A percentile compares a stretch with the other conserved stretches of the same genome.
phyloP scores from a whole-genome alignment of 306 rosid species.

The Cucumis hystrix region DNA sequence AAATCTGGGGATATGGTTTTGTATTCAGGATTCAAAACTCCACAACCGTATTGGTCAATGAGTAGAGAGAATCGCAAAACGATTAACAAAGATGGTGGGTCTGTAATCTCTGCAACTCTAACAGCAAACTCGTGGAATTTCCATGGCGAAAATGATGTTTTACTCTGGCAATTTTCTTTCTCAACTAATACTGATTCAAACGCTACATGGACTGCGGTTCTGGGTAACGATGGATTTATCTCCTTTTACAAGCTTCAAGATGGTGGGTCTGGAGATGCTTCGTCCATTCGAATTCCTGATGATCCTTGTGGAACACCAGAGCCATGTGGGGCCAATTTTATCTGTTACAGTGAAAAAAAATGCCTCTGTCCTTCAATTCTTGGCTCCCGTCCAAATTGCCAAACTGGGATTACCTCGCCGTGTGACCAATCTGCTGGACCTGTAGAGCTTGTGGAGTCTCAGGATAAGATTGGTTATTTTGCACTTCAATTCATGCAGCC shows the following conservation, averaged over 20 bases:
- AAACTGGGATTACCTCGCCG: slow-evolving; percentile 41
- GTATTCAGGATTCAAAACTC: slow-evolving; percentile 41
- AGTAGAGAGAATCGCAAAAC: slow-evolving; percentile 40
- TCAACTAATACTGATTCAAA: slow-evolving; percentile 19
- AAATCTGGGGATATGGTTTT: slow-evolving; percentile 52
- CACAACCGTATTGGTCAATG: slow-evolving; percentile 85
- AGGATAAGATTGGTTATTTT: slow-evolving; percentile 46
- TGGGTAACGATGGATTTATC: slow-evolving; percentile 55
- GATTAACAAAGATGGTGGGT: slow-evolving; percentile 29
- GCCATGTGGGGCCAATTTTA: slow-evolving; percentile 48
- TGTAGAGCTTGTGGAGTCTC: slow-evolving; percentile 30
- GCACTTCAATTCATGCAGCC: slow-evolving; percentile 50
- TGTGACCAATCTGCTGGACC: slow-evolving; percentile 21
- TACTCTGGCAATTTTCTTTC: slow-evolving; percentile 59
- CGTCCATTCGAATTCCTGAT: slow-evolving; percentile 35
- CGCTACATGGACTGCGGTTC: slow-evolving; percentile 58
- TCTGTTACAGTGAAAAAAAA: slow-evolving; percentile 28
- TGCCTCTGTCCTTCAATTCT: slow-evolving; percentile 70
- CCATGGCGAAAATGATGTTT: slow-evolving; percentile 35
- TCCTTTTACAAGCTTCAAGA: slow-evolving; percentile 36
- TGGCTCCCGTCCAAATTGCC: slow-evolving; percentile 38
- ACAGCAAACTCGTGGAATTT: slow-evolving; percentile 67
- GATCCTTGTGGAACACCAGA: slow-evolving; percentile 60
- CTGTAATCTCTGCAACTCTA: slow-evolving; percentile 34
- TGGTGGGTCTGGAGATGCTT: slow-evolving; percentile 18